These are phyloP conservation scores for Suillus bovinus DNA, from an alignment of 768 basidiomycete species.

Conservation along the genomic window DNA sequence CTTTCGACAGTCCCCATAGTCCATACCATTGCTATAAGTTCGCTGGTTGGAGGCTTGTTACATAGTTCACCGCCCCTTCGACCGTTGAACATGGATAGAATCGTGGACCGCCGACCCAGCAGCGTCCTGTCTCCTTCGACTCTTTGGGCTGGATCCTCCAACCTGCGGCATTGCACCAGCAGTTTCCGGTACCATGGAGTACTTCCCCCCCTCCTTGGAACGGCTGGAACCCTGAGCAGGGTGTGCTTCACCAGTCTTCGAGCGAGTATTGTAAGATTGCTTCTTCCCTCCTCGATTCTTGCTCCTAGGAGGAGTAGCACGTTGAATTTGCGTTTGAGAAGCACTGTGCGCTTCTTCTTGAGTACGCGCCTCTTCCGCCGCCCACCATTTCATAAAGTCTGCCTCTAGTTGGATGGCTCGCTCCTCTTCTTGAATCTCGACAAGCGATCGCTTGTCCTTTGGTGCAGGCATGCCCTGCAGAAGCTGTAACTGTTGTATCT, in stretches of 20 bases:
- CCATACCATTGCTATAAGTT: background rate
- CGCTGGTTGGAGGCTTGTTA: background rate
- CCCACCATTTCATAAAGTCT: constrained; percentile 91
- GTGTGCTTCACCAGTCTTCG: background rate
- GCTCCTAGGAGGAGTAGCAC: background rate
- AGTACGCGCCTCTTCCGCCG: constrained; percentile 76
- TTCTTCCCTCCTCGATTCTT: background rate
- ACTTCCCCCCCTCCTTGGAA: background rate
- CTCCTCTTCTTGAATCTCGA: constrained; percentile 81
- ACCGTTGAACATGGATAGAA: background rate
- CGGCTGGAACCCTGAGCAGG: background rate
- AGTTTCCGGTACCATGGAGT: background rate
- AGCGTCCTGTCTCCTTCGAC: background rate
- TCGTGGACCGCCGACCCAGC: background rate
- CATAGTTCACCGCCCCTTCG: background rate
- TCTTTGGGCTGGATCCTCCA: background rate
- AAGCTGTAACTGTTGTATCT: constrained; percentile 82
- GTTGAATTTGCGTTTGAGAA: background rate
- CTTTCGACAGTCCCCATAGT: background rate
- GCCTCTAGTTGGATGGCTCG: constrained; percentile 61
- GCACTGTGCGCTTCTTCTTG: constrained; percentile 37
- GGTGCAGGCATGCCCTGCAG: constrained; percentile 38
- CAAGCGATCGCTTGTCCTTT: constrained; percentile 8
- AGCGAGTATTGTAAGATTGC: background rate
- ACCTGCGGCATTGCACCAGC: background rate